These are phyloP conservation scores for Choiromyces venosus DNA, from an alignment of 495 filamentous ascomycete genomes.

Conservation along the genomic window DNA sequence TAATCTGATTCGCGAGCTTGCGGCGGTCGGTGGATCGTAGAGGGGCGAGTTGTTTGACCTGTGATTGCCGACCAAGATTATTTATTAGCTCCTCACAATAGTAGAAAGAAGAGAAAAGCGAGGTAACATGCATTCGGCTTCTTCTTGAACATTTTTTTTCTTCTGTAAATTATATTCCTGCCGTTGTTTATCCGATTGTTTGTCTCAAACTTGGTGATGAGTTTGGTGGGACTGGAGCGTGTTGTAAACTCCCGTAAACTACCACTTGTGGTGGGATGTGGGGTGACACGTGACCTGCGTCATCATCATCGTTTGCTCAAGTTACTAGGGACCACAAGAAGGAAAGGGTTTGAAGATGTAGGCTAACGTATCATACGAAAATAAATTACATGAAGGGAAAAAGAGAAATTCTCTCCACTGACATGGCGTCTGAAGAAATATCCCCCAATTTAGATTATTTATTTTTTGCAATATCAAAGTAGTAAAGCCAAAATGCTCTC, in stretches of 20 bases:
- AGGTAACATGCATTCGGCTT: constrained; percentile 58
- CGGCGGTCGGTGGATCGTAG: constrained; percentile 66
- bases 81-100: background rate
- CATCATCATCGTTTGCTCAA: background rate
- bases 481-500: too few relatives aligned
- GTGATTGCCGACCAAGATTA: background rate
- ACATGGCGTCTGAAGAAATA: too few relatives aligned
- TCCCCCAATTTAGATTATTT: too few relatives aligned
- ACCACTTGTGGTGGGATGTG: background rate
- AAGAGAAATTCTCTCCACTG: too few relatives aligned
- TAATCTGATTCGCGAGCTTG: constrained; percentile 65
- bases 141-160: constrained; percentile 76
- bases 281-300: background rate
- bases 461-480: too few relatives aligned
- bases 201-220: background rate
- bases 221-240: background rate
- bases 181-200: background rate
- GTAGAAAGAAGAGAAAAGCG: constrained; percentile 43
- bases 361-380: background rate
- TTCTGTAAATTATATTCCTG: background rate
- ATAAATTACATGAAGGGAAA: too few relatives aligned
- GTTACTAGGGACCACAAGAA: background rate
- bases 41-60: constrained; percentile 67
- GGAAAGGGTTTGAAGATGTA: background rate
- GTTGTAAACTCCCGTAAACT: too few relatives aligned